Evolutionary conservation across 345 rosid genomes (phyloP).

Genomic region (Lepidium sativum): DNA sequence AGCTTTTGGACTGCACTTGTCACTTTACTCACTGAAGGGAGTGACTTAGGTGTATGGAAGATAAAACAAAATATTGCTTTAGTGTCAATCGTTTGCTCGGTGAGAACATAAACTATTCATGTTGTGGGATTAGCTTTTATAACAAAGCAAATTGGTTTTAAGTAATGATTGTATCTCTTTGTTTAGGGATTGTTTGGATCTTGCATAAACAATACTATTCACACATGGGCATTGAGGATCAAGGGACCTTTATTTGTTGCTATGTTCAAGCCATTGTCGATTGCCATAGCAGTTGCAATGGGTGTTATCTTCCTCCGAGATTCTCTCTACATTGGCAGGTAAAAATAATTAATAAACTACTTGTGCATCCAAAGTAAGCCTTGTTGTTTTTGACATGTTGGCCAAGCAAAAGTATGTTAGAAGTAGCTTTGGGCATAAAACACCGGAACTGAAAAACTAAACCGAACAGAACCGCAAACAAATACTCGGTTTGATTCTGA

Average conservation of each 20-base stretch:
- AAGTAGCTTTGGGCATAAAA: neutral
- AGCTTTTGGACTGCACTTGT: constrained; percentile 52
- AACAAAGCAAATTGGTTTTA: neutral
- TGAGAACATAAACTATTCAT: constrained; percentile 28
- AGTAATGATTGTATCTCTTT: neutral
- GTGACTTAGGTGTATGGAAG: constrained; percentile 51
- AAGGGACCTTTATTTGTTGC: constrained; percentile 75
- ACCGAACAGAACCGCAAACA: too few species aligned
- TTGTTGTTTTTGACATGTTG: neutral
- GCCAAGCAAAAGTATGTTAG: neutral
- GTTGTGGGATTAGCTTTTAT: neutral
- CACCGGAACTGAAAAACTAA: too few species aligned
- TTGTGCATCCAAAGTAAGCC: neutral
- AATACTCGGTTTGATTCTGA: too few species aligned
- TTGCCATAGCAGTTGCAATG: constrained; percentile 67
- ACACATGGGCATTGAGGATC: constrained; percentile 50
- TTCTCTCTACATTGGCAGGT: constrained; percentile 72
- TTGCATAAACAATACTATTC: constrained; percentile 44
- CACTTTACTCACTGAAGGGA: constrained; percentile 42
- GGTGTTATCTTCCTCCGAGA: constrained; percentile 60
- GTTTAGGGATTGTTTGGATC: constrained; percentile 63
- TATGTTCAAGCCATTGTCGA: constrained; percentile 68
- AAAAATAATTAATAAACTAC: neutral
- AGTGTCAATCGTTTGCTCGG: constrained; percentile 71
- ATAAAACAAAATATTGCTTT: constrained; percentile 46